Evolutionary conservation across 306 rosid species (phyloP).

Genomic region (Vigna radiata): DNA sequence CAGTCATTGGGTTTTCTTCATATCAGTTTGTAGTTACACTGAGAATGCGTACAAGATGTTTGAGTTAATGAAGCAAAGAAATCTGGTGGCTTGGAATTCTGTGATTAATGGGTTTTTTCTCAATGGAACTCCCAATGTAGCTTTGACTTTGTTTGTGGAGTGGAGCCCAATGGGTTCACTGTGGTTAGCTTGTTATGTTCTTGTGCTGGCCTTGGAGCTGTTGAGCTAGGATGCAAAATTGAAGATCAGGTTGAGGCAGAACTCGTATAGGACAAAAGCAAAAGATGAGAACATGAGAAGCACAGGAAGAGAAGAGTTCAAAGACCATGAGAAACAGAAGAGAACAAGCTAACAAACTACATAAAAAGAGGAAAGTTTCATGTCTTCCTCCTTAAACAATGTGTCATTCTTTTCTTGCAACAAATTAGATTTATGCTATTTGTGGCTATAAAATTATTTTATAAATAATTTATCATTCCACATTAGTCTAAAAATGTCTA

Average conservation of each 20-base stretch:
- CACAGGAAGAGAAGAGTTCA: too few relatives aligned
- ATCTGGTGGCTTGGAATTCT: constrained; percentile 68
- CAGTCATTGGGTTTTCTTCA: constrained; percentile 61
- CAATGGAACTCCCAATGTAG: constrained; percentile 62
- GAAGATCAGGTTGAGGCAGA: constrained; percentile 54
- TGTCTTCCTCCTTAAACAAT: too few relatives aligned
- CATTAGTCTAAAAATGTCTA: too few relatives aligned
- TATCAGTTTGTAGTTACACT: constrained; percentile 56
- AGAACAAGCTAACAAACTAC: too few relatives aligned
- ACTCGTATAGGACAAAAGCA: constrained; percentile 28
- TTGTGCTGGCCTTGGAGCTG: constrained; percentile 65
- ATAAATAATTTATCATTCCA: too few relatives aligned
- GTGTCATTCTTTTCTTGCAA: too few relatives aligned
- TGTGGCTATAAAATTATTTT: too few relatives aligned
- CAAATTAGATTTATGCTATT: too few relatives aligned
- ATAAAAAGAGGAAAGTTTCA: too few relatives aligned
- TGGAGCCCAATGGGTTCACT: constrained; percentile 64
- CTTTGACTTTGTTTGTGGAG: constrained; percentile 60
- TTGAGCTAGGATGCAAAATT: constrained; percentile 57
- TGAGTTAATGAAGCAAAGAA: constrained; percentile 55
- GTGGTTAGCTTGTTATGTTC: constrained; percentile 64
- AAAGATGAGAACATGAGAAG: too few relatives aligned
- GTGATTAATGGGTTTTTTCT: constrained; percentile 65
- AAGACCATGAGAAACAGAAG: too few relatives aligned
- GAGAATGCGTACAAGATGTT: constrained; percentile 57